Base-by-base conservation (phyloP, 257 asterid species). In the Solanum tarapatanum region DNA sequence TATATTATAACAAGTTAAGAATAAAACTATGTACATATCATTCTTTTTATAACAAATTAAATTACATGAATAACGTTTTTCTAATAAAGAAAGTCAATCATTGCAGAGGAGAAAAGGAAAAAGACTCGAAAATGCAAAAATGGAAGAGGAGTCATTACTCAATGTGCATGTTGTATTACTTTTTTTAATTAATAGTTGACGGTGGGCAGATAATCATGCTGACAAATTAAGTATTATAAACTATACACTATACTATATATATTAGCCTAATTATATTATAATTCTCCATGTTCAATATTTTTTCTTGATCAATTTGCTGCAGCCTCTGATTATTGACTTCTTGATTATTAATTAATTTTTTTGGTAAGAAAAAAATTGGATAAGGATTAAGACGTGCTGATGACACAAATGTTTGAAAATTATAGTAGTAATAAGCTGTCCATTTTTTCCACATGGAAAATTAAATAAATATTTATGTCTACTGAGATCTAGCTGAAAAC, bases 1-100 rank as follows among this genome's bases (percentile, higher is more conserved):
- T 51, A 6, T 7, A 2, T 51, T 51, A 51, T 51, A 51, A 51
- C 1, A 51, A 51, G 4, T 51, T 0, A 51, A 48, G 0, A 16
- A 6, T 51, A 51, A 16, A 0, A 51, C 3, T 2, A 0, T 5
- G 0, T 16, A 16, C 0, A 2, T 16, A 16, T 51, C 0, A 5
- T 51, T 51, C 0, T 51, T 51, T 51, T 51, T 16, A 68, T 68
- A 68, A 26, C 74, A 68, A 0, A 0, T 66, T 66, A 24, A 66
- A 66, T 66, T 24, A 24, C 0, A 24, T 5, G 33, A 0, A 30
- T 30, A 6, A 3, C 10, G 2, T 1, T 0, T 2, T 26, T 11
- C 7, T 0, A 1, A 4, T 19, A 70, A 74, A 74, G 11, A 11
- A 35, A 41, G 6, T n/a, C 12, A 12, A n/a, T 76, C 7, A 7